Conservation (phyloP, 371 early-diverging fungal genomes). For the Nosema granulosis region DNA sequence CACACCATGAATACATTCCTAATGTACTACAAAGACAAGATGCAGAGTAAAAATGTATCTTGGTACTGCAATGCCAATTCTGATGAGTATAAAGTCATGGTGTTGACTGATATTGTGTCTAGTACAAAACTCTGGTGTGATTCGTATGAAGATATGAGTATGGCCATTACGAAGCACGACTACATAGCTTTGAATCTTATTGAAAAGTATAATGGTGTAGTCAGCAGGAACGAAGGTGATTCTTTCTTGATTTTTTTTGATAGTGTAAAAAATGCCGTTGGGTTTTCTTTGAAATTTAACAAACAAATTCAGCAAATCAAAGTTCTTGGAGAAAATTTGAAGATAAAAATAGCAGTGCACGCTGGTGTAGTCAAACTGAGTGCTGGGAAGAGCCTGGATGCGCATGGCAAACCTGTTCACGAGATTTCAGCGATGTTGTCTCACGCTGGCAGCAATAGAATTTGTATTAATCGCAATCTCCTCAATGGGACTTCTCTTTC, state of each 20-base stretch:
- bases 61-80: neutral
- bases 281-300: conserved; percentile 25
- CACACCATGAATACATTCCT: neutral
- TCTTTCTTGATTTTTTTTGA: conserved; percentile 32
- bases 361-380: conserved; percentile 4
- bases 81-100: conserved; percentile 1
- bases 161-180: conserved; percentile 27
- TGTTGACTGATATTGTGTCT: conserved; percentile 32
- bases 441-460: conserved; percentile 2
- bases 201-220: conserved; percentile 18
- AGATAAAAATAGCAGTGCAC: conserved; percentile 22
- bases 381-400: neutral
- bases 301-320: neutral
- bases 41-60: neutral
- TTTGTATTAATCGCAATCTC: neutral
- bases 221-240: conserved; percentile 44
- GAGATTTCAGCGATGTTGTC: conserved; percentile 8
- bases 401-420: neutral
- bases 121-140: conserved; percentile 38
- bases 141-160: conserved; percentile 24
- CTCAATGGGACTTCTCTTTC: too few species aligned
- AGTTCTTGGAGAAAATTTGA: neutral
- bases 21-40: neutral
- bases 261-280: neutral
- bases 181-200: conserved; percentile 17